Evolutionary conservation across 805 yeast species (phyloP).

Genomic region (Zygoascus biomembranicola): DNA sequence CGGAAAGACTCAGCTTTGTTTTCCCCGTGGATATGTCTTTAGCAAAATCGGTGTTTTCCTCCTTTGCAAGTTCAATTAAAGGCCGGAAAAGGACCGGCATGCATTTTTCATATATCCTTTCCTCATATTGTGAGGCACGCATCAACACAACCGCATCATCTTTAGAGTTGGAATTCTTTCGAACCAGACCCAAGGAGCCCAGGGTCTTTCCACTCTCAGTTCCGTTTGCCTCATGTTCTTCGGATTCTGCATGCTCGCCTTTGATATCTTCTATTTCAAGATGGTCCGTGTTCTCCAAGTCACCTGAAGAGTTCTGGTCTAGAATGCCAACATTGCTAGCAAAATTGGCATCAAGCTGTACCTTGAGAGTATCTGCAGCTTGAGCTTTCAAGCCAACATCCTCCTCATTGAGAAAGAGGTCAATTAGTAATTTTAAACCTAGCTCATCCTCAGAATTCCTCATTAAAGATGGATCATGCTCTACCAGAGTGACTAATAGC

Average conservation of each 20-base stretch:
- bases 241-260: not conserved
- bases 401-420: conserved; percentile 52
- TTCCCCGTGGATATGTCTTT: not conserved
- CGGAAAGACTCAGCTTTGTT: not conserved
- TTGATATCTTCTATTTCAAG: not conserved
- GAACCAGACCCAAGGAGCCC: conserved; percentile 2
- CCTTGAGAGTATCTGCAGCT: conserved; percentile 73
- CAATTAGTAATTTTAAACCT: conserved; percentile 34
- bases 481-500: conserved; percentile 68
- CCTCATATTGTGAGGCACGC: not conserved
- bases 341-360: conserved; percentile 43
- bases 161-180: not conserved
- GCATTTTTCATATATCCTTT: conserved; percentile 29
- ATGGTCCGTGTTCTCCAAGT: not conserved
- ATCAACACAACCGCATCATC: not conserved
- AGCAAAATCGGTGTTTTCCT: not conserved
- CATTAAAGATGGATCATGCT: conserved; percentile 67
- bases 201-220: conserved; percentile 9
- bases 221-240: not conserved
- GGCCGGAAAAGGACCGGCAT: conserved; percentile 51
- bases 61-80: not conserved
- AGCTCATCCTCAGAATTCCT: conserved; percentile 8
- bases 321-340: not conserved
- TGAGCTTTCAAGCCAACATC: conserved; percentile 72
- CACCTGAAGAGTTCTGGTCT: not conserved